phyloP scores from a whole-genome alignment of 1,139 yeast species.

The Pichia sp. region DNA sequence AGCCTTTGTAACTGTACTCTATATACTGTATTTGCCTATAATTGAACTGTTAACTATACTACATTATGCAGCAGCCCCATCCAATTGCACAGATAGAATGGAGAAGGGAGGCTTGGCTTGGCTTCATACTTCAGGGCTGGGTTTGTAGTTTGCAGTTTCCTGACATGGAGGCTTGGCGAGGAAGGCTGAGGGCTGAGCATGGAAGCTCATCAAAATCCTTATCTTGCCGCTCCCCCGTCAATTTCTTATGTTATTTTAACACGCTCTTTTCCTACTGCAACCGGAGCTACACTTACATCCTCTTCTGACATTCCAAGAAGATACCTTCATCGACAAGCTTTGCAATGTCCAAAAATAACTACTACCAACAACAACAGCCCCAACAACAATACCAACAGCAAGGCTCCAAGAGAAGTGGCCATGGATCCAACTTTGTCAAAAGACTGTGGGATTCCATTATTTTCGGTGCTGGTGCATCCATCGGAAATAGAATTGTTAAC shows the following conservation, averaged over 20 bases:
- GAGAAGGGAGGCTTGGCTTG: no score
- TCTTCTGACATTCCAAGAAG: background rate
- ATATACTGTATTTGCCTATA: no score
- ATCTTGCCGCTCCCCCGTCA: background rate
- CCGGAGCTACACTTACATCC: background rate
- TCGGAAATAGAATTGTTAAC: constrained; percentile 12
- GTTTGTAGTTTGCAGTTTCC: no score
- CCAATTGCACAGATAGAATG: no score
- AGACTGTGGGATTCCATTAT: constrained; percentile 13
- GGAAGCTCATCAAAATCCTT: no score
- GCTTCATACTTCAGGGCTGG: no score
- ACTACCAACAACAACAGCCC: constrained; percentile 3
- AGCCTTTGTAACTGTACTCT: no score
- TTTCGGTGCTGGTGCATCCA: constrained; percentile 16
- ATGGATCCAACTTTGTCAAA: constrained; percentile 6
- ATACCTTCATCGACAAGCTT: no score
- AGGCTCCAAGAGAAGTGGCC: constrained; percentile 1
- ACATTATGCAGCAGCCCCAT: no score
- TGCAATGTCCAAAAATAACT: constrained; percentile 1
- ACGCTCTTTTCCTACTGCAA: background rate
- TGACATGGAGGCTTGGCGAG: no score
- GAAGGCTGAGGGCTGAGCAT: no score
- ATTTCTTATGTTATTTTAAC: background rate
- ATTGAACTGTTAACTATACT: no score
- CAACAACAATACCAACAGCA: constrained; percentile 5